Evolutionary conservation across 176 grass and related monocot genomes (phyloP).

Genomic region (Areca catechu): DNA sequence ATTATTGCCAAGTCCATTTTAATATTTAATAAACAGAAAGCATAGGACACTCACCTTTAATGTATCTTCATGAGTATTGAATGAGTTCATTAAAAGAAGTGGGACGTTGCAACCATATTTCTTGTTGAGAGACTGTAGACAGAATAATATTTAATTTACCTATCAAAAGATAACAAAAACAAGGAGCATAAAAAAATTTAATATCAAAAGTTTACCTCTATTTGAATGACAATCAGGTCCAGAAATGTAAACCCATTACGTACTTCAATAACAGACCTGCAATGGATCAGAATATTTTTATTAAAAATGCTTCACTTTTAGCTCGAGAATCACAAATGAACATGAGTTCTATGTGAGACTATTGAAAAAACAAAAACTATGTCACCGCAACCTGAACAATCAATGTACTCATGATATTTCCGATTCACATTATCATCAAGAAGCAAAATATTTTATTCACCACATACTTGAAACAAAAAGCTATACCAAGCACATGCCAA

Average conservation of each 20-base stretch:
- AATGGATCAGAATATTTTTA: background rate
- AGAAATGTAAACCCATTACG: conserved; percentile 90
- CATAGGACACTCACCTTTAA: conserved; percentile 36
- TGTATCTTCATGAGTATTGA: conserved; percentile 93
- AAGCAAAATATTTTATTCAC: no score
- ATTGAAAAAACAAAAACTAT: no score
- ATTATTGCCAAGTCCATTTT: no score
- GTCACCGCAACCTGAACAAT: no score
- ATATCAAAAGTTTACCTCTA: conserved; percentile 37
- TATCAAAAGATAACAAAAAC: background rate
- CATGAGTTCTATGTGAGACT: no score
- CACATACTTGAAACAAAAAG: no score
- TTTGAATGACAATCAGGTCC: conserved; percentile 90
- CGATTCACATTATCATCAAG: no score
- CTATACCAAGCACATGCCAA: no score
- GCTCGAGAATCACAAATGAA: no score
- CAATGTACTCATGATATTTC: no score
- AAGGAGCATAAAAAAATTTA: background rate
- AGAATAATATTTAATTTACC: background rate
- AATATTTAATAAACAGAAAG: no score
- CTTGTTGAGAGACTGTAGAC: conserved; percentile 70
- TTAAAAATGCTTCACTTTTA: no score
- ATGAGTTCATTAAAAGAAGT: conserved; percentile 95
- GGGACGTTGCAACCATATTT: conserved; percentile 93
- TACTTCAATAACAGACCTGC: conserved; percentile 88